Conservation (phyloP, 2,329 filamentous ascomycete genomes). For the Anthostomella pinea region DNA sequence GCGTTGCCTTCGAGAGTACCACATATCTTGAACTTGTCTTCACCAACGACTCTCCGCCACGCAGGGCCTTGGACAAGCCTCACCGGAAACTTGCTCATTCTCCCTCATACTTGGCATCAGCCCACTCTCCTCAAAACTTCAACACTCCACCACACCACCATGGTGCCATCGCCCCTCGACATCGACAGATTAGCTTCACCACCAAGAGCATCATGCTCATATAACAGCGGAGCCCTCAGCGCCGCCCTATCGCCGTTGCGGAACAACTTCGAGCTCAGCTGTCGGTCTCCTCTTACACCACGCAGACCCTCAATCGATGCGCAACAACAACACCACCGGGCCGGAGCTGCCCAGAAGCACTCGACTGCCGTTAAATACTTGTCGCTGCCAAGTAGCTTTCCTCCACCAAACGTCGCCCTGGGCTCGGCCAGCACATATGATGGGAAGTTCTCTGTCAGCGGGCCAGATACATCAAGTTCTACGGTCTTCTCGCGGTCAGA, state of each 20-base stretch:
- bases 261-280: slow-evolving; percentile 29
- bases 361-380: slow-evolving; percentile 19
- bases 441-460: neutral
- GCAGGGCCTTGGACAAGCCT: neutral
- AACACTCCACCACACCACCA: slow-evolving; percentile 4
- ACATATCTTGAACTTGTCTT: neutral
- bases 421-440: slow-evolving; percentile 7
- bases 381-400: slow-evolving; percentile 21
- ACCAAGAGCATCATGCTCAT: slow-evolving; percentile 11
- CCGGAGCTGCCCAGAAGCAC: neutral
- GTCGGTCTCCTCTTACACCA: slow-evolving; percentile 32
- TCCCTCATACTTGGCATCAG: slow-evolving; percentile 1
- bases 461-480: slow-evolving; percentile 14
- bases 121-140: slow-evolving; percentile 1
- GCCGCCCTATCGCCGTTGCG: slow-evolving; percentile 28
- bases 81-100: slow-evolving; percentile 13
- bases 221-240: slow-evolving; percentile 27
- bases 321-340: too few relatives aligned
- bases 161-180: slow-evolving; percentile 21
- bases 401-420: slow-evolving; percentile 9
- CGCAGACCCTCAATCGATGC: slow-evolving; percentile 1
- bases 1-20: neutral
- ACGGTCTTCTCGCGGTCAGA: slow-evolving; percentile 18
- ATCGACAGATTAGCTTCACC: slow-evolving; percentile 5
- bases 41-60: neutral